A percentile compares a stretch with the other conserved stretches of the same genome.
Evolutionary conservation across 495 filamentous ascomycete species (phyloP).

Genomic region (Penicillium roqueforti): DNA sequence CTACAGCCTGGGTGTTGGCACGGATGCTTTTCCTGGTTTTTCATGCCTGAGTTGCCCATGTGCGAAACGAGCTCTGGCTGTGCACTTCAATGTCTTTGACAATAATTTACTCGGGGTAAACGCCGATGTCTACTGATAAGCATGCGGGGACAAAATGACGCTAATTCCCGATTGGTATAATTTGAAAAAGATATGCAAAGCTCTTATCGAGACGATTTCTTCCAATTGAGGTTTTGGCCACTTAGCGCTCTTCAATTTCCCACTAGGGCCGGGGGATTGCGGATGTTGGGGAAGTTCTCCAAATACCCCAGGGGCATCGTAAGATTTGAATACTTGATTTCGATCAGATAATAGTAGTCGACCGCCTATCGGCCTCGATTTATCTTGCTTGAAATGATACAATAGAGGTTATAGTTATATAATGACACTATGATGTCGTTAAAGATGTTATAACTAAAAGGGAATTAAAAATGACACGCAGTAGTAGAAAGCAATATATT

Average conservation of each 20-base stretch:
- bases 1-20: constrained; percentile 46
- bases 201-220: neutral
- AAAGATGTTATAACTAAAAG: too few species aligned
- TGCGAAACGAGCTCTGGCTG: neutral
- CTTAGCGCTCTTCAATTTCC: neutral
- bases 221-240: neutral
- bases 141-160: constrained; percentile 14
- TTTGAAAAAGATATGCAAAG: neutral
- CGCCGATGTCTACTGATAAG: constrained; percentile 16
- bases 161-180: constrained; percentile 9
- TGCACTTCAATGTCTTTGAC: neutral
- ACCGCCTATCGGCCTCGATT: too few species aligned
- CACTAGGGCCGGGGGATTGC: too few species aligned
- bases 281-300: too few species aligned
- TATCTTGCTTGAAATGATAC: too few species aligned
- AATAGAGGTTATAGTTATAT: too few species aligned
- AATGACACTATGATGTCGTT: too few species aligned
- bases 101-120: constrained; percentile 9
- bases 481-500: too few species aligned
- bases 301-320: too few species aligned
- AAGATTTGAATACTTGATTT: too few species aligned
- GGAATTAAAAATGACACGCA: too few species aligned
- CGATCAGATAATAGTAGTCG: too few species aligned
- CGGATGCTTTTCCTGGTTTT: constrained; percentile 26
- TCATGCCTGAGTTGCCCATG: constrained; percentile 16